phyloP scores from a whole-genome alignment of 139 green algal genomes.

The Parachlorella kessleri region DNA sequence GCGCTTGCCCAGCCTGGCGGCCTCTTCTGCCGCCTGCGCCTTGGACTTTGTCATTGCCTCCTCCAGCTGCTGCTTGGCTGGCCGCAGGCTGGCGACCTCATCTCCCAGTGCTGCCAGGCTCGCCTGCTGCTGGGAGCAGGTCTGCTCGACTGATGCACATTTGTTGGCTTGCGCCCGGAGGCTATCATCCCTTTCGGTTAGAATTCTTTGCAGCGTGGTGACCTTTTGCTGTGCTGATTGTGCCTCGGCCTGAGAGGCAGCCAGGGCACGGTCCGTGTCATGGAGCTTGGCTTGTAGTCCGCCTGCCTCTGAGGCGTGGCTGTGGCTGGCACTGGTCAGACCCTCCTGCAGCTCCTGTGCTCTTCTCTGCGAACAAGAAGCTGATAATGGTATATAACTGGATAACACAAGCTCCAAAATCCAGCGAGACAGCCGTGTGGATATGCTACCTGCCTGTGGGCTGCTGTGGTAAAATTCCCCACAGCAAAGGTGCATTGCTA shows the following conservation, averaged over 20 bases:
- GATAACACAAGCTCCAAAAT: neutral
- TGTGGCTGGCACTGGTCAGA: neutral
- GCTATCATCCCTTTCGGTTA: neutral
- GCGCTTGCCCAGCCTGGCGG: too few species aligned
- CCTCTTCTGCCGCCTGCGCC: too few species aligned
- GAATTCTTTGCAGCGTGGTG: neutral
- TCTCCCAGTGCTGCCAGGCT: neutral
- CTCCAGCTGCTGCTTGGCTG: neutral
- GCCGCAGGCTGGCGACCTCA: neutral
- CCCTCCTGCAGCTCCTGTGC: conserved; percentile 15
- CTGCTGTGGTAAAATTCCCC: neutral
- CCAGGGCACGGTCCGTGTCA: neutral
- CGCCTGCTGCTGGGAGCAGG: neutral
- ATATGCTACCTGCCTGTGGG: neutral
- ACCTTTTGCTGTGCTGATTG: neutral
- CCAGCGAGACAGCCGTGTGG: neutral
- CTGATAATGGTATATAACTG: neutral
- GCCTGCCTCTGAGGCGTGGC: neutral
- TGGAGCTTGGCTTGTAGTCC: neutral
- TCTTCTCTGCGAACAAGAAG: conserved; percentile 2
- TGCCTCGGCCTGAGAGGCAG: neutral
- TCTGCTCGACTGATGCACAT: neutral
- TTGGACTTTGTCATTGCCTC: neutral
- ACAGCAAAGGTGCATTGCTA: neutral
- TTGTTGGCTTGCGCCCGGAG: neutral